Evolutionary conservation across 371 early-diverging fungal species (phyloP).

Genomic region (Amoeboradix gromovi): DNA sequence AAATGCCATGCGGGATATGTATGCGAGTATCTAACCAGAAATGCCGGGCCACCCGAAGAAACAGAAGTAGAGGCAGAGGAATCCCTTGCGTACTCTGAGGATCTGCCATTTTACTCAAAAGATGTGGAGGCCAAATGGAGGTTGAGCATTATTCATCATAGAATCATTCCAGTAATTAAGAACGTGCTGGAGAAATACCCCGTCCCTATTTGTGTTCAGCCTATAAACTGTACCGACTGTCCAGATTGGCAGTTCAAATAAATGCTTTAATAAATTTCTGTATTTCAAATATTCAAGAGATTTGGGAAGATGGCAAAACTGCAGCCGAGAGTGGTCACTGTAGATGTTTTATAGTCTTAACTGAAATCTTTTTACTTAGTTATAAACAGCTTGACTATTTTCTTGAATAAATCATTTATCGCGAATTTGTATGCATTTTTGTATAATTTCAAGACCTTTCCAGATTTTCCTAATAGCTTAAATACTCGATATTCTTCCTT

Average conservation of each 20-base stretch:
- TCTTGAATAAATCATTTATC: too few species aligned
- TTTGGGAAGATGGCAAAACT: too few species aligned
- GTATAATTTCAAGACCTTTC: too few species aligned
- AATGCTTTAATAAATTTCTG: too few species aligned
- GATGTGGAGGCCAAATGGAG: neutral
- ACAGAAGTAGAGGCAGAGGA: neutral
- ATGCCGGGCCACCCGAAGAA: neutral
- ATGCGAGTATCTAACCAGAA: neutral
- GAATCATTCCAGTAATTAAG: neutral
- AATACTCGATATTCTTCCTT: too few species aligned
- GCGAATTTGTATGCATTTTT: too few species aligned
- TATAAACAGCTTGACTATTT: too few species aligned
- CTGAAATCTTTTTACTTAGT: too few species aligned
- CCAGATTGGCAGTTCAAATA: neutral
- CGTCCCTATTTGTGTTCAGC: neutral
- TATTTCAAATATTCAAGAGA: too few species aligned
- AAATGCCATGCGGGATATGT: constrained; percentile 15
- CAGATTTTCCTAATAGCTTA: too few species aligned
- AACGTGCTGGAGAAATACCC: neutral
- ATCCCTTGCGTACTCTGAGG: neutral
- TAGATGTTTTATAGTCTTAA: too few species aligned
- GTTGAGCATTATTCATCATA: neutral
- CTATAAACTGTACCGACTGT: neutral
- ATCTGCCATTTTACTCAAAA: neutral
- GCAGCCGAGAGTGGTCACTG: too few species aligned